A percentile compares a stretch with the other conserved stretches of the same genome.
Conservation (phyloP, 164 flowering plant species). For the Magnolia changhungtana region DNA sequence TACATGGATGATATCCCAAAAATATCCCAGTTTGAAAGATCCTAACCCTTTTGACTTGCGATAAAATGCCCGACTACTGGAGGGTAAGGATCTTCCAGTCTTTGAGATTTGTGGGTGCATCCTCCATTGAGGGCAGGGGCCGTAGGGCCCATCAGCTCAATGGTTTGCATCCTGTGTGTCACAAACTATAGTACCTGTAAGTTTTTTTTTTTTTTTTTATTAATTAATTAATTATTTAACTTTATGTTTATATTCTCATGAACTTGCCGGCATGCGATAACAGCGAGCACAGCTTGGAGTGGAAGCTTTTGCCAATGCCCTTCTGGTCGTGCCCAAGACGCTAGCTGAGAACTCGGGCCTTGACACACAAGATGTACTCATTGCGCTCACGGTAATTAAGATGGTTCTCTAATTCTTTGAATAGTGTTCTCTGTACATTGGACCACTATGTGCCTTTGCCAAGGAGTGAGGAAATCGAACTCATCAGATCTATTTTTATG, state of each 20-base stretch:
- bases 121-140: neutral
- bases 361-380: slow-evolving; percentile 93
- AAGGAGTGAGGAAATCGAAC: neutral
- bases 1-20: neutral
- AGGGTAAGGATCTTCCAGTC: neutral
- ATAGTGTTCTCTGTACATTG: neutral
- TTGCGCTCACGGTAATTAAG: slow-evolving; percentile 64
- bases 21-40: neutral
- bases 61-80: neutral
- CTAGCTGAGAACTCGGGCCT: slow-evolving; percentile 98
- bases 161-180: neutral
- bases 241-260: neutral
- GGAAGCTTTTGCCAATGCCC: slow-evolving; percentile 98
- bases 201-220: neutral
- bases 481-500: neutral
- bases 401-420: neutral
- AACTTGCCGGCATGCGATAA: slow-evolving; percentile 9
- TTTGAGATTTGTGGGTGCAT: neutral
- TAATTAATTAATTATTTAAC: neutral
- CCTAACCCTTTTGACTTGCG: neutral
- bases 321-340: slow-evolving; percentile 92
- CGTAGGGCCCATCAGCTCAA: neutral
- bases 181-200: neutral
- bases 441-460: neutral
- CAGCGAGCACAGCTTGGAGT: slow-evolving; percentile 99